phyloP scores from a whole-genome alignment of 2,329 filamentous ascomycete species.

The Aspergillus pseudoviridinutans region DNA sequence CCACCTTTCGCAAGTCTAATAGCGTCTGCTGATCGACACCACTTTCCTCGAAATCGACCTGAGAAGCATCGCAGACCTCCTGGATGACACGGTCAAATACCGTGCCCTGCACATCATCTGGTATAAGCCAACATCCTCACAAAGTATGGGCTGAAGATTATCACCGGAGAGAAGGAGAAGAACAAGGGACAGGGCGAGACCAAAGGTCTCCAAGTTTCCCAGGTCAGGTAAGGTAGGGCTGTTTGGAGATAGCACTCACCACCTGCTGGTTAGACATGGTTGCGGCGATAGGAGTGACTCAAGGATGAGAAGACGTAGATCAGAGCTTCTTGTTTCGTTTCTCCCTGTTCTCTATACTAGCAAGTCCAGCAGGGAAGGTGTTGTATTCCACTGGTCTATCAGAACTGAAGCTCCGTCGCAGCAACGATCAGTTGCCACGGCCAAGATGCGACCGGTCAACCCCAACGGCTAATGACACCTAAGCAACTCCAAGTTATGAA shows the following conservation, averaged over 20 bases:
- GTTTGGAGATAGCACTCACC: conserved; percentile 38
- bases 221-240: conserved; percentile 12
- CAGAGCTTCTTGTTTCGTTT: conserved; percentile 5
- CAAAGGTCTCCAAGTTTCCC: conserved; percentile 21
- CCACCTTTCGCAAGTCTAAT: conserved; percentile 82
- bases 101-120: conserved; percentile 52
- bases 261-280: conserved; percentile 48
- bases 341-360: conserved; percentile 9
- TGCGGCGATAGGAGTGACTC: conserved; percentile 8
- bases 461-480: conserved; percentile 11
- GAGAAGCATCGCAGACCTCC: conserved; percentile 84
- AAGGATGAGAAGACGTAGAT: conserved; percentile 9
- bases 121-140: conserved; percentile 26
- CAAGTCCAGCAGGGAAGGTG: conserved; percentile 2
- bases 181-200: conserved; percentile 3
- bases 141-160: not conserved
- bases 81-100: conserved; percentile 91
- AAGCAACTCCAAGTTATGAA: conserved; percentile 5
- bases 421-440: conserved; percentile 18
- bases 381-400: conserved; percentile 9
- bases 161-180: conserved; percentile 2
- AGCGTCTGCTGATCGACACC: conserved; percentile 85
- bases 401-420: conserved; percentile 12
- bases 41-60: conserved; percentile 94
- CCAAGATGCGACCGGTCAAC: conserved; percentile 14